Evolutionary conservation across 2,329 filamentous ascomycete species (phyloP), one percentile per base, ranked within the genome.

Genomic region (Cladophialophora bantiana): DNA sequence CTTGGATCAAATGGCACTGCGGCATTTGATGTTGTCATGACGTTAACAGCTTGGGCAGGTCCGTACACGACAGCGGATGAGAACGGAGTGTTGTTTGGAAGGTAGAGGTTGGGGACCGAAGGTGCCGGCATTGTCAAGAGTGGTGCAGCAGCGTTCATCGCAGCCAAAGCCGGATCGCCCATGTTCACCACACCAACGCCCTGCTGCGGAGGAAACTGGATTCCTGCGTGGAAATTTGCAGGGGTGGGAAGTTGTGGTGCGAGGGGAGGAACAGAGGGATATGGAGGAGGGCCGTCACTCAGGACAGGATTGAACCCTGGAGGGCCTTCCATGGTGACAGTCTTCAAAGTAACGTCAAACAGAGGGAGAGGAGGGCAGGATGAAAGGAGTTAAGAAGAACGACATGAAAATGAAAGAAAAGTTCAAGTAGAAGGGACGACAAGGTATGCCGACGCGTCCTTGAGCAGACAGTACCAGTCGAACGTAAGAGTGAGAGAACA

Each of bases 1-100:
- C n/a, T 64, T 18, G 68, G 66, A 40, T 64, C 65, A 50, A 71
- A 69, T 1, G 62, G 50, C 5, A 65, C 66, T 42, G 34, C 54
- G 18, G 38, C 18, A 55, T 57, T 26, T 26, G 26, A 26, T 26
- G 26, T 26, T 4, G 12, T 12, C 53, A 55, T 36, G 53, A 55
- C 13, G 32, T 13, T 15, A 35, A 55, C 13, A 55, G 31, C 15
- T 32, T 31, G 50, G 26, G 50, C 20, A 53, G 50, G 20, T 15
- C 12, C 18, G 40, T 50, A 26, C 7, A 31, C 45, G 26, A 31
- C 18, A 26, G 18, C 45, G 15, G 40, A 13, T 15, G 40, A 10
- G 45, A 50, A 50, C 18, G 45, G 45, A 26, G 31, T 10, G 20
- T 50, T 50, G 45, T 50, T 50, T 15, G 45, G 18, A 31, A 38